Evolutionary conservation across 176 grass and related monocot species (phyloP).

Genomic region (Sorghum bicolor): DNA sequence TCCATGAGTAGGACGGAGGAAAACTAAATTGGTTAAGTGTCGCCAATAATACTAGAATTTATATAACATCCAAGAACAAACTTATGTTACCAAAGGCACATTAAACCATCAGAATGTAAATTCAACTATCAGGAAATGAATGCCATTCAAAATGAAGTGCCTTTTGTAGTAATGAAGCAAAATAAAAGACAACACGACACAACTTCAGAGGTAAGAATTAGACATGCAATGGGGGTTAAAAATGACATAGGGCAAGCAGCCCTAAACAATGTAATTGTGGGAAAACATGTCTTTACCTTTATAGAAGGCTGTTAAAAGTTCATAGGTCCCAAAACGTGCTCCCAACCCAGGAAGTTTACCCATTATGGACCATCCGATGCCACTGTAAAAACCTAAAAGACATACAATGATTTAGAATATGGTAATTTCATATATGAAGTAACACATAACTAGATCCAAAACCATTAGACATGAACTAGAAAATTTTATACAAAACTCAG

Average conservation of each 20-base stretch:
- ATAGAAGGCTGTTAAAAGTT: constrained; percentile 87
- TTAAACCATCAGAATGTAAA: background rate
- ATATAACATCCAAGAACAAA: background rate
- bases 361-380: constrained; percentile 76
- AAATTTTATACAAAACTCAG: constrained; percentile 6
- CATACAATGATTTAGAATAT: background rate
- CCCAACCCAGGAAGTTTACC: constrained; percentile 69
- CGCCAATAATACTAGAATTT: background rate
- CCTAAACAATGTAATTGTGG: background rate
- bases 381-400: constrained; percentile 70
- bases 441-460: constrained; percentile 6
- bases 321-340: constrained; percentile 86
- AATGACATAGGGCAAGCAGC: background rate
- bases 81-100: background rate
- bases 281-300: constrained; percentile 54
- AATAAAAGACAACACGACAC: background rate
- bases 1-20: background rate
- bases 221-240: constrained; percentile 1
- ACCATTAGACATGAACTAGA: background rate
- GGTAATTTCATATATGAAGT: constrained; percentile 8
- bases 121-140: constrained; percentile 20
- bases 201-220: background rate
- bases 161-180: background rate
- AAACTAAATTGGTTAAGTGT: background rate
- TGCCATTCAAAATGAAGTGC: background rate